Percentiles rank a stretch among this genome's conserved stretches.
phyloP scores from a whole-genome alignment of 805 yeast genomes.

The Lachancea meyersii region DNA sequence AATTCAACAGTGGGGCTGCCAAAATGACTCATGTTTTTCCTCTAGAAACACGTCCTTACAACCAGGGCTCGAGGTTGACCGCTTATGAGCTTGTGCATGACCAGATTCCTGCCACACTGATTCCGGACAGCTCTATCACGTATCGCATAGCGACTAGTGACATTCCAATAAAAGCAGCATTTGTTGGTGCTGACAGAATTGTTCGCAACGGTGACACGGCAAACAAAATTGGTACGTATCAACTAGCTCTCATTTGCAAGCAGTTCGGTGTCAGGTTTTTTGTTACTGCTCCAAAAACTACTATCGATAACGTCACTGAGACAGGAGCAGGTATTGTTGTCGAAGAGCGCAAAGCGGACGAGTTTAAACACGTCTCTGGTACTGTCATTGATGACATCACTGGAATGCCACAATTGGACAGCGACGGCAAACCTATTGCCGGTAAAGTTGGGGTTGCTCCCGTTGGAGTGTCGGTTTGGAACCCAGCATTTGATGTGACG shows the following conservation, averaged over 20 bases:
- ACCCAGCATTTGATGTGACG: constrained; percentile 93
- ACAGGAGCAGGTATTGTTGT: constrained; percentile 73
- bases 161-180: constrained; percentile 77
- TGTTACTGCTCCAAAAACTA: constrained; percentile 93
- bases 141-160: constrained; percentile 46
- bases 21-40: constrained; percentile 71
- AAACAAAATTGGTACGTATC: constrained; percentile 93
- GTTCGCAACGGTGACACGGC: constrained; percentile 94
- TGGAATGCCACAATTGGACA: constrained; percentile 23
- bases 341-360: constrained; percentile 80
- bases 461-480: constrained; percentile 81
- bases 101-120: constrained; percentile 76
- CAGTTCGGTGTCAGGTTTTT: constrained; percentile 69
- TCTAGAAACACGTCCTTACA: constrained; percentile 92
- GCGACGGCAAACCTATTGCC: constrained; percentile 29
- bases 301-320: constrained; percentile 64
- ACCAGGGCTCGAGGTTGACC: constrained; percentile 91
- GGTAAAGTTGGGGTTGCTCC: constrained; percentile 76
- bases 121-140: constrained; percentile 89
- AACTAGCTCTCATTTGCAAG: constrained; percentile 66
- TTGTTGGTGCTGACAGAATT: constrained; percentile 93
- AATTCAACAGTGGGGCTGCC: constrained; percentile 31
- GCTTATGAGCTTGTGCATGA: constrained; percentile 87
- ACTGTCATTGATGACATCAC: constrained; percentile 38
- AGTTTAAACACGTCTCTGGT: constrained; percentile 73